Conservation (phyloP, 2,329 filamentous ascomycete species). For the Fusarium oligoseptatum region DNA sequence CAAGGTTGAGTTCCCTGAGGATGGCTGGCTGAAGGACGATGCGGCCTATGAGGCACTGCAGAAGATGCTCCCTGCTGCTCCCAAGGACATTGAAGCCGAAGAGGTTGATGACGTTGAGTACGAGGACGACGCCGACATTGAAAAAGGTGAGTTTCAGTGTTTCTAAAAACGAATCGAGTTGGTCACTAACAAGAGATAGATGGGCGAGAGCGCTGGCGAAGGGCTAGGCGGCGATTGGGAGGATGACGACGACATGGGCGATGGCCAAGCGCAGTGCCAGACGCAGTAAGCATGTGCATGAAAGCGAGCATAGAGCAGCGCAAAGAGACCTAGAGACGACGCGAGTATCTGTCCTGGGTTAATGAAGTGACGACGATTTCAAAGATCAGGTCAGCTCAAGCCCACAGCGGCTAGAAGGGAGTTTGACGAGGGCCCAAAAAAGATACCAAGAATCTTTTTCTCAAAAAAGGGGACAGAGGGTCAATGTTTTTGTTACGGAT, state of each 20-base stretch:
- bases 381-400: constrained; percentile 25
- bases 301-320: constrained; percentile 25
- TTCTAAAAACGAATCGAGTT: neutral
- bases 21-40: constrained; percentile 84
- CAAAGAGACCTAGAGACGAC: constrained; percentile 17
- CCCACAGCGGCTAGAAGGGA: constrained; percentile 16
- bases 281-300: constrained; percentile 68
- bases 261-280: constrained; percentile 76
- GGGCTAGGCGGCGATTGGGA: constrained; percentile 76
- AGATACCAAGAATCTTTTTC: neutral
- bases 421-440: neutral
- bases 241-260: constrained; percentile 75
- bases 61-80: constrained; percentile 79
- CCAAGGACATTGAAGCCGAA: constrained; percentile 74
- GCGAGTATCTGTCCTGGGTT: constrained; percentile 27
- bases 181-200: constrained; percentile 57
- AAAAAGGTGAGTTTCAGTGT: constrained; percentile 69
- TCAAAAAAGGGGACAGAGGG: constrained; percentile 11
- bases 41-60: constrained; percentile 76
- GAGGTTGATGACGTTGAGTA: constrained; percentile 90
- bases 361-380: constrained; percentile 46
- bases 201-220: constrained; percentile 79
- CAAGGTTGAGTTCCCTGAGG: constrained; percentile 88
- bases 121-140: constrained; percentile 84
- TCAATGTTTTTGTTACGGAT: constrained; percentile 16